Base-by-base conservation (phyloP, 116 monocot genomes). In the Iris pallida region DNA sequence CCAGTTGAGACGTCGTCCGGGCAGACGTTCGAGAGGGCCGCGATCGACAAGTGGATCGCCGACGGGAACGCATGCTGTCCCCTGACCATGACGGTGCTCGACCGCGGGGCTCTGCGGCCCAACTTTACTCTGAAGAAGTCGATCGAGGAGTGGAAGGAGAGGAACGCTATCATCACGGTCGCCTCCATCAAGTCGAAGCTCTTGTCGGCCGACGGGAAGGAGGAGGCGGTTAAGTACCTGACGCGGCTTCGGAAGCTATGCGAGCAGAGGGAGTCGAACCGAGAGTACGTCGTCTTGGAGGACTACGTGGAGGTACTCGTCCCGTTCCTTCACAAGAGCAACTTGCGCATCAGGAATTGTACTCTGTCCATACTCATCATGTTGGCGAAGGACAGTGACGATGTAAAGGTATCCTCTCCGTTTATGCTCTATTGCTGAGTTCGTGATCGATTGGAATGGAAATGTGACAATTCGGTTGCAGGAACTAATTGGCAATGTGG, bases 71-170 rank as follows among this genome's bases (percentile, higher is more conserved):
- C 47, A 6, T 61, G 9, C 55, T 78, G 78, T 15, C 78, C 78
- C 1, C 17, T 78, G 45, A 78, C 78, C 5, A 68, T 73, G 72
- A 56, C 43, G 5, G 52, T 68, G 1, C 40, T 78, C 30, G 57
- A 47, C 42, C 53, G 20, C 14, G 46, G 52, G 7, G 16, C 55
- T 40, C 73, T 67, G 20, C 59, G 78, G 45, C 68, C 60, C 17
- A 78, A 78, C 43, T 42, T 67, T 19, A 73, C 61, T 9, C 64
- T 78, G 7, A 66, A 56, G 73, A 72, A 73, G 45, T 64, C 71
- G 1, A 78, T 78, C 41, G 78, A 78, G 56, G 78, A 78, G 73
- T 78, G 78, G 78, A 78, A 68, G 68, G 78, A 78, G 55, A 72
- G 78, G 68, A 78, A 78, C n/a, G 59, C 54, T 4, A 72, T 78